phyloP scores from a whole-genome alignment of 2,329 filamentous ascomycete species.

The Colletotrichum sp. region DNA sequence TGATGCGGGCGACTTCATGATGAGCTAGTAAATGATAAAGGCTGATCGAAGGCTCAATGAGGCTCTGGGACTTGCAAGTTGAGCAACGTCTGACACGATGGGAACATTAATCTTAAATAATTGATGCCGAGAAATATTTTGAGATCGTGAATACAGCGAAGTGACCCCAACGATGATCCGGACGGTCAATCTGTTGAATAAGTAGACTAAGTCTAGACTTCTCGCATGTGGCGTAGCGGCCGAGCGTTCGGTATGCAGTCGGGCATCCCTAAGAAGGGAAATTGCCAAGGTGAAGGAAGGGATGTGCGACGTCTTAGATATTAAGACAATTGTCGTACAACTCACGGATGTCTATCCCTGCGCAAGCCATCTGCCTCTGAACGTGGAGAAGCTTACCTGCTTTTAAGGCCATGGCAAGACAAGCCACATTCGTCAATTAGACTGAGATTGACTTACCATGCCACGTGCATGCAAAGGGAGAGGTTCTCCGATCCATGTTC shows the following conservation, averaged over 20 bases:
- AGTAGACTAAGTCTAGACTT: neutral
- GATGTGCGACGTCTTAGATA: neutral
- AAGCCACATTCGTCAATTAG: neutral
- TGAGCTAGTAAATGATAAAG: neutral
- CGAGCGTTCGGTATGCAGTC: neutral
- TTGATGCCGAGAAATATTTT: slow-evolving; percentile 22
- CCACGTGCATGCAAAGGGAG: neutral
- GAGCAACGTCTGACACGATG: neutral
- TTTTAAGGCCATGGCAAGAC: neutral
- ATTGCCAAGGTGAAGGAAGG: neutral
- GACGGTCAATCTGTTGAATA: neutral
- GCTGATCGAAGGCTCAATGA: neutral
- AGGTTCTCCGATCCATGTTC: neutral
- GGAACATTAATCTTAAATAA: neutral
- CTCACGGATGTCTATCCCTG: neutral
- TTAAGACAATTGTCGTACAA: neutral
- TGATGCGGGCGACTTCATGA: neutral
- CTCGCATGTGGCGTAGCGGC: neutral
- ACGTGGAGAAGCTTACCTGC: neutral
- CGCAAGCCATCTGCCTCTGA: neutral
- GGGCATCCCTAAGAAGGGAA: neutral
- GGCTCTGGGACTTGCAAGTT: neutral
- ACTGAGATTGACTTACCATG: neutral
- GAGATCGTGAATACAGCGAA: neutral
- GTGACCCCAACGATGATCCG: neutral